Conservation (phyloP, 106 monocot genomes). For the Apostasia shenzhenica region DNA sequence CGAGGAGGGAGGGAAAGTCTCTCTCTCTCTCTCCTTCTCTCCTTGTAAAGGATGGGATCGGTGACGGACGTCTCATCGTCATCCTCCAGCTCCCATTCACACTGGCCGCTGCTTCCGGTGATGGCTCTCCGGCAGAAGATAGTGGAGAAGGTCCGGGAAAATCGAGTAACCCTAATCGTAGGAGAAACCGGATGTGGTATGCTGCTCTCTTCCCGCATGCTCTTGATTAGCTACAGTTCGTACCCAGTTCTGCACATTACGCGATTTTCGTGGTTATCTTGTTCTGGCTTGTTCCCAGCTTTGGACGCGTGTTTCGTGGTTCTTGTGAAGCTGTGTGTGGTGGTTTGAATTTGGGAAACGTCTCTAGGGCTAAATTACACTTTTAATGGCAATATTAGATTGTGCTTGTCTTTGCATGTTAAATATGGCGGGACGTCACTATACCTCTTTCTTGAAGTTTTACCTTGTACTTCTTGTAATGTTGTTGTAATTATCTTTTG, state of each 20-base stretch:
- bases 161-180: conserved; percentile 68
- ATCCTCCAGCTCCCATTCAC: background rate
- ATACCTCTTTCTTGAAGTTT: background rate
- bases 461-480: too few species aligned
- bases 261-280: background rate
- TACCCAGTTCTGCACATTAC: background rate
- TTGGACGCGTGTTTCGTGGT: too few species aligned
- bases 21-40: conserved; percentile 3
- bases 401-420: background rate
- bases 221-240: background rate
- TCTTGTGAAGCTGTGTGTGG: too few species aligned
- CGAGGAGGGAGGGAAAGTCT: too few species aligned
- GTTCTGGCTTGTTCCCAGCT: background rate
- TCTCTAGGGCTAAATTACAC: too few species aligned
- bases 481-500: background rate
- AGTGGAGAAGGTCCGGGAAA: conserved; percentile 61
- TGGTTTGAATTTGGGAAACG: too few species aligned
- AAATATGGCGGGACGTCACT: background rate
- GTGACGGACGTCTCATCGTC: conserved; percentile 7
- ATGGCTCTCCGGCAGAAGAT: conserved; percentile 48
- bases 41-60: conserved; percentile 7
- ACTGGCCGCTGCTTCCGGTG: conserved; percentile 33
- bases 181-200: conserved; percentile 85
- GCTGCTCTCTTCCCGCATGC: background rate
- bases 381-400: too few species aligned